Conservation (phyloP, 1,284 basidiomycete species). For the Ceratobasidium sp. region DNA sequence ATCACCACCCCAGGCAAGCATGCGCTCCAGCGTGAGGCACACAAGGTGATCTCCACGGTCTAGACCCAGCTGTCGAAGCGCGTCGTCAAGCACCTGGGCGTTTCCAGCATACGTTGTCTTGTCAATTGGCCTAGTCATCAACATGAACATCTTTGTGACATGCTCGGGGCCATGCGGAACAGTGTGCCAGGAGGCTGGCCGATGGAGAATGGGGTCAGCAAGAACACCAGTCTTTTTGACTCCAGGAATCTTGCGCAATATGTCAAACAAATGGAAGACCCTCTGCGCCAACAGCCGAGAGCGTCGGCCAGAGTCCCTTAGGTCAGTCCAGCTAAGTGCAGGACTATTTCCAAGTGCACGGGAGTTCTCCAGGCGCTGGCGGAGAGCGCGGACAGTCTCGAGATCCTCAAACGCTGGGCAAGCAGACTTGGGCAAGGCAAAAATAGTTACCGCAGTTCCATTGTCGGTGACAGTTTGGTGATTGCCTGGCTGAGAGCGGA, state of each 20-base stretch:
- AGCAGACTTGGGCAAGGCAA: conserved; percentile 17
- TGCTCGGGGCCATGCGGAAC: too few species aligned
- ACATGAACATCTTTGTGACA: too few species aligned
- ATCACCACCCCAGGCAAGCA: conserved; percentile 5
- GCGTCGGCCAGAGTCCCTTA: too few species aligned
- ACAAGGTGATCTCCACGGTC: not conserved
- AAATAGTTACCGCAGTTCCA: conserved; percentile 11
- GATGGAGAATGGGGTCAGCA: too few species aligned
- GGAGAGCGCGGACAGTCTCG: not conserved
- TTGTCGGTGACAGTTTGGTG: conserved; percentile 12
- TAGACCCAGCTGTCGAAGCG: not conserved
- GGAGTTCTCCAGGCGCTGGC: not conserved
- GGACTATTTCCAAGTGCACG: not conserved
- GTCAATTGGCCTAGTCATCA: too few species aligned
- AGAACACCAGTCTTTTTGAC: too few species aligned
- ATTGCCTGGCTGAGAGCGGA: conserved; percentile 14
- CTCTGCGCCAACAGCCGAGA: too few species aligned
- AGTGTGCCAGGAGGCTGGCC: too few species aligned
- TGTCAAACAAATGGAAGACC: too few species aligned
- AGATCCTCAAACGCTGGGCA: not conserved
- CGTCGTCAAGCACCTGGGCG: not conserved
- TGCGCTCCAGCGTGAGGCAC: not conserved
- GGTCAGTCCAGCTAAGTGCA: not conserved
- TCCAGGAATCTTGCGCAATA: too few species aligned
- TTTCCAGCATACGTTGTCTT: conserved; percentile 4